Evolutionary conservation across 768 basidiomycete species (phyloP), one percentile per base, ranked within the genome.

Genomic region (Hygrophorus pudorinus): DNA sequence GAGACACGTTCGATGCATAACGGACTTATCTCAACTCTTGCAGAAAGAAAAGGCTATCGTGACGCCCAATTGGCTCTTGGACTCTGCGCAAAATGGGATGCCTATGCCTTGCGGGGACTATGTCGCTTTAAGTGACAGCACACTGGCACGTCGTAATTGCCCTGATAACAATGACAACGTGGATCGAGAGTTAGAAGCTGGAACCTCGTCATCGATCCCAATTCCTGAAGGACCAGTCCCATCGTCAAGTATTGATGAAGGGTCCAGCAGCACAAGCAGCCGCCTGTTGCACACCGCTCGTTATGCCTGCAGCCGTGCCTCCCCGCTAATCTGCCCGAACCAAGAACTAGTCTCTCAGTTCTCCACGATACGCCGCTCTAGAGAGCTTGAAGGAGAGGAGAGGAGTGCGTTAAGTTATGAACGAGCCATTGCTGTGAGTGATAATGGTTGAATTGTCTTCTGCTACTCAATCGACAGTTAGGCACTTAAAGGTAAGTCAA

Each of bases 361-460:
- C 10, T 71, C 69, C 21, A 59, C 82, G 13, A 70, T 90, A 24
- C 70, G 72, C 13, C 70, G 65, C 29, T 65, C 70, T 18, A 68
- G 87, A 36, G 66, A 75, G 37, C 61, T 86, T 1, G 87, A 90
- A 55, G 79, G 81, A 10, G 72, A 84, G 41, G 67, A 71, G 16
- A 65, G 75, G 21, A 85, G 81, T 52, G 76, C 79, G 32, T 61
- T 90, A 38, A 79, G 78, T 48, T 91, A 90, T 51, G 69, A 78
- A 28, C 70, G 85, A 38, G 78, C 82, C 1, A 78, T 87, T 50
- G 70, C 78, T n/a, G 81, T 82, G 55, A 51, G 78, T 60, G 21
- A 34, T 31, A n/a, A 44, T 30, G 17, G 34, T 37, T 41, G 27
- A 27, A 37, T 11, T 24, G 6, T 8, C 40, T 20, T 40, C 5